phyloP scores from a whole-genome alignment of 768 basidiomycete genomes.

The Kwoniella europaea region DNA sequence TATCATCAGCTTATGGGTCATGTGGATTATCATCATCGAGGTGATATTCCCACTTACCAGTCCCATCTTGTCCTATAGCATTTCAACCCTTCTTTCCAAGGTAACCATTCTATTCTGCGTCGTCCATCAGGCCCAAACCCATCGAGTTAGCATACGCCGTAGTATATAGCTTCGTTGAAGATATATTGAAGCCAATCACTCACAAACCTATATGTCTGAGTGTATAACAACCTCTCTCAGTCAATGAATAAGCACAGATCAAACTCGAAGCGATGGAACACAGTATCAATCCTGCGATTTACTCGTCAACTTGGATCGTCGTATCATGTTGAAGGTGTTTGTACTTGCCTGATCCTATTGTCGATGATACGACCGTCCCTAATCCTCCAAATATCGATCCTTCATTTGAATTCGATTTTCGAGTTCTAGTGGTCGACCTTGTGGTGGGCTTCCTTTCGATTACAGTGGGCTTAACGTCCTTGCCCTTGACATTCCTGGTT shows the following conservation, averaged over 20 bases:
- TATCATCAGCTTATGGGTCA: background rate
- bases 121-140: background rate
- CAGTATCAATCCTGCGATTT: background rate
- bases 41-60: background rate
- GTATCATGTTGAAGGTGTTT: too few relatives aligned
- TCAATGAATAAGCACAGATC: slow-evolving; percentile 19
- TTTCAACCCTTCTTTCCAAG: slow-evolving; percentile 62
- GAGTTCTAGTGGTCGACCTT: background rate
- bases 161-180: too few relatives aligned
- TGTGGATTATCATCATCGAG: background rate
- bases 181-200: background rate
- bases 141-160: background rate
- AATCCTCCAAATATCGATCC: background rate
- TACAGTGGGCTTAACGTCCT: slow-evolving; percentile 1
- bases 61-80: slow-evolving; percentile 61
- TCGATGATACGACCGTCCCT: background rate
- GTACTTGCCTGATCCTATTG: slow-evolving; percentile 4
- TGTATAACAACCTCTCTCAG: slow-evolving; percentile 16
- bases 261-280: slow-evolving; percentile 12
- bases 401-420: background rate
- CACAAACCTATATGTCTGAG: slow-evolving; percentile 20
- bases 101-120: slow-evolving; percentile 20
- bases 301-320: background rate
- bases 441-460: background rate
- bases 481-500: background rate